Conservation (phyloP, 2,329 filamentous ascomycete genomes). For the Ophidiomyces ophidiicola region DNA sequence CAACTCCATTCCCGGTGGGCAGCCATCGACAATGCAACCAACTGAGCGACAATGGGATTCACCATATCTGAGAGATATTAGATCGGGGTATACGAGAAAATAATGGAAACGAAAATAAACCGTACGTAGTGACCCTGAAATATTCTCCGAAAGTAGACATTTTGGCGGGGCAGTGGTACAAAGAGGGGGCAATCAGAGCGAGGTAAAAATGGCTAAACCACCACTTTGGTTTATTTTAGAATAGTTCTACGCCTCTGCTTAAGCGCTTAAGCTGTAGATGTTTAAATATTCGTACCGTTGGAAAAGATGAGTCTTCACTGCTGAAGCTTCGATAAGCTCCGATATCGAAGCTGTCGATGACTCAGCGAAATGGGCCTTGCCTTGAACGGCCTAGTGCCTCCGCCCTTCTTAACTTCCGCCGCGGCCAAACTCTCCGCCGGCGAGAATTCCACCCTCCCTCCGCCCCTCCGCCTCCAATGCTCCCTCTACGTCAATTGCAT, state of each 20-base stretch:
- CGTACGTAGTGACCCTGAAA: conserved; percentile 64
- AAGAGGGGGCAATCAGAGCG: no score
- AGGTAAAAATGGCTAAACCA: no score
- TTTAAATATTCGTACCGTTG: no score
- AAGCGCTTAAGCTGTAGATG: no score
- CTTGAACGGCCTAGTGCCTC: not conserved
- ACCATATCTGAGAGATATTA: conserved; percentile 46
- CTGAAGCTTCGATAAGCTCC: not conserved
- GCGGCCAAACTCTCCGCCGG: conserved; percentile 1
- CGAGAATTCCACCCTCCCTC: conserved; percentile 3
- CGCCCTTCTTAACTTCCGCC: conserved; percentile 4
- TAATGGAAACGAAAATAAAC: conserved; percentile 9
- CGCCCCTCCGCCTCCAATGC: conserved; percentile 10
- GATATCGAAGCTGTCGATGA: not conserved
- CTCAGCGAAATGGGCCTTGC: conserved; percentile 9
- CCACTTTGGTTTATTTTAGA: no score
- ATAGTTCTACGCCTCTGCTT: no score
- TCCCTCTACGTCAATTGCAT: conserved; percentile 14
- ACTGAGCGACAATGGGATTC: conserved; percentile 88
- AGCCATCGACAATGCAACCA: conserved; percentile 88
- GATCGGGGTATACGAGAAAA: conserved; percentile 17
- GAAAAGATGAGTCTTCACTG: not conserved
- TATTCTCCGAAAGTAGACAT: conserved; percentile 76
- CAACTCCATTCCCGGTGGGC: conserved; percentile 75
- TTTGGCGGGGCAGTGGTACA: conserved; percentile 16